These are phyloP conservation scores for Kwoniella sp. DNA, from an alignment of 768 basidiomycete genomes.

Conservation along the genomic window DNA sequence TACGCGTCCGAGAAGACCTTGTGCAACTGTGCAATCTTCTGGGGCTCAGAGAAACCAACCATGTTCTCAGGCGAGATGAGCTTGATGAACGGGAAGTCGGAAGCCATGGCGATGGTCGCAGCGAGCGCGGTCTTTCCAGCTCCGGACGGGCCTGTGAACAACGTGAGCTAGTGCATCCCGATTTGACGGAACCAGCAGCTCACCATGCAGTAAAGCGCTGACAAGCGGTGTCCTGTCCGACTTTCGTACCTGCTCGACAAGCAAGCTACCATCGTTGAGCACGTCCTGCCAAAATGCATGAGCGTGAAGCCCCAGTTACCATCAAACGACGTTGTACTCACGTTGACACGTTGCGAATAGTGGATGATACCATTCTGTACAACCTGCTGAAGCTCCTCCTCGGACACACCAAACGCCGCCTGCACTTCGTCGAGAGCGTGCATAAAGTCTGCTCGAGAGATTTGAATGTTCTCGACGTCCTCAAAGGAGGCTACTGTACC, in stretches of 20 bases:
- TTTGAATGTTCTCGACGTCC: constrained; percentile 87
- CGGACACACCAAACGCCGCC: constrained; percentile 94
- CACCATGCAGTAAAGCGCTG: constrained; percentile 75
- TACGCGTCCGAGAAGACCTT: constrained; percentile 93
- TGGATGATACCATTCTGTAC: constrained; percentile 94
- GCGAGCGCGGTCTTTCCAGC: constrained; percentile 93
- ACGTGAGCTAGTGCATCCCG: neutral
- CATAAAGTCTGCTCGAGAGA: constrained; percentile 80
- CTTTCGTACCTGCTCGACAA: constrained; percentile 88
- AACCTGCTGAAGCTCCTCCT: constrained; percentile 87
- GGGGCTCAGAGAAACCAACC: constrained; percentile 89
- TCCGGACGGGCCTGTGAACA: constrained; percentile 63
- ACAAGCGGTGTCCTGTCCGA: constrained; percentile 89
- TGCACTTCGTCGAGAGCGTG: constrained; percentile 89
- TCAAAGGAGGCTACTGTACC: constrained; percentile 96
- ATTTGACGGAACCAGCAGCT: constrained; percentile 2
- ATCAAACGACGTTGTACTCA: constrained; percentile 51
- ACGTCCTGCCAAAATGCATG: constrained; percentile 60
- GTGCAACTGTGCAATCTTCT: constrained; percentile 84
- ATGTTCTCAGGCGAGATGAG: constrained; percentile 91
- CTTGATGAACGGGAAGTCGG: constrained; percentile 97
- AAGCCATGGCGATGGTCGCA: constrained; percentile 85
- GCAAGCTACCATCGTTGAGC: constrained; percentile 74
- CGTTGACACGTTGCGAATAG: constrained; percentile 68
- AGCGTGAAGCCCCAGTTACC: constrained; percentile 3